Conservation (phyloP, 1,139 yeast genomes). For the Debaryomyces psychrophilus region DNA sequence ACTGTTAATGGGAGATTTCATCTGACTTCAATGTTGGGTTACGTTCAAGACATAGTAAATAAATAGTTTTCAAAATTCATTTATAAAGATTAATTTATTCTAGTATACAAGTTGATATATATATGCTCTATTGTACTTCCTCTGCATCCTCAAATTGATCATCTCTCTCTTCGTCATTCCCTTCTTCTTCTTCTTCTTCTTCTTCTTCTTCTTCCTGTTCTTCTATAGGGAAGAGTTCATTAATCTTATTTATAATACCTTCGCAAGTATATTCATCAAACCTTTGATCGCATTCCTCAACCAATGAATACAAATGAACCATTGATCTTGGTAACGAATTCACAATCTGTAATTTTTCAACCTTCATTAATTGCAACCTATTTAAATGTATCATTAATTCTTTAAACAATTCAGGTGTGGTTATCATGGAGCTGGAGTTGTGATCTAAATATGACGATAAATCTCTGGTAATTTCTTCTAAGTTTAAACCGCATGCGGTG, state of each 20-base stretch:
- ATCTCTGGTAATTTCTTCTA: constrained; percentile 74
- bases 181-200: constrained; percentile 16
- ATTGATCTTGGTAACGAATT: constrained; percentile 78
- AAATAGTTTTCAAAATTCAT: neutral
- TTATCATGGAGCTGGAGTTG: constrained; percentile 46
- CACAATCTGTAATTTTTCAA: constrained; percentile 82
- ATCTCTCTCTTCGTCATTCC: constrained; percentile 6
- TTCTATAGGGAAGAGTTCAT: constrained; percentile 49
- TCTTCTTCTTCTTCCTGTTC: constrained; percentile 35
- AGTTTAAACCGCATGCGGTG: constrained; percentile 48
- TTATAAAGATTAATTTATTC: constrained; percentile 4
- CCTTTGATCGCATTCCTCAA: constrained; percentile 91
- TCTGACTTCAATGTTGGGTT: constrained; percentile 13
- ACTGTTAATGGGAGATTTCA: constrained; percentile 33
- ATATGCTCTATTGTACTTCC: constrained; percentile 3
- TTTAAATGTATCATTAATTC: constrained; percentile 56
- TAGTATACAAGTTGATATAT: constrained; percentile 11
- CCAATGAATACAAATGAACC: constrained; percentile 75
- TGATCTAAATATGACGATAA: constrained; percentile 51
- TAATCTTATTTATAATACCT: constrained; percentile 53
- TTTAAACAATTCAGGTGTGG: constrained; percentile 51
- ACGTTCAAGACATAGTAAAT: neutral
- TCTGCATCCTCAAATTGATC: constrained; percentile 11
- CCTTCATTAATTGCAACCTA: constrained; percentile 66
- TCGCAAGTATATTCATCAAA: constrained; percentile 66